These are phyloP conservation scores for Phytophthora vignae DNA, from an alignment of 352 stramenopile species.

Conservation along the genomic window DNA sequence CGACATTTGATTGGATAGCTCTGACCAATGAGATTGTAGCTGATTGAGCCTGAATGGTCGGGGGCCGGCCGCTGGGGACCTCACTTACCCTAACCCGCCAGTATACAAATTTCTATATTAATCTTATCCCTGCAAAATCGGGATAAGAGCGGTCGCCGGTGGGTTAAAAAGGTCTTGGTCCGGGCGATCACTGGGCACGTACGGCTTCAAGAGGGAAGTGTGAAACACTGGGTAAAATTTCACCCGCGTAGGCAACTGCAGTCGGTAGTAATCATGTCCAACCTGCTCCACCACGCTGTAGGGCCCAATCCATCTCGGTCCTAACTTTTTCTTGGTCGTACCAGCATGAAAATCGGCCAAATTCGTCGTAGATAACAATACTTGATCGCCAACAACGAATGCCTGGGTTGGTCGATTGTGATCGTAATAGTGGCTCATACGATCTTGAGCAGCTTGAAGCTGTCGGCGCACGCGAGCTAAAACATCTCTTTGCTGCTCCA, in stretches of 20 bases:
- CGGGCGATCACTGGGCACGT: background rate
- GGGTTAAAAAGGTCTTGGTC: slow-evolving; percentile 4
- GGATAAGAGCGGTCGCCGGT: too few relatives aligned
- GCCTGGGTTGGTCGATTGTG: background rate
- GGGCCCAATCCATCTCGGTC: slow-evolving; percentile 55
- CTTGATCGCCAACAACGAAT: background rate
- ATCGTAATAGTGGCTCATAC: background rate
- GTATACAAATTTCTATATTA: too few relatives aligned
- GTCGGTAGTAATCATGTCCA: background rate
- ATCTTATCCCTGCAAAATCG: too few relatives aligned
- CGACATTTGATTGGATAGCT: too few relatives aligned
- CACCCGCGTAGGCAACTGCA: background rate
- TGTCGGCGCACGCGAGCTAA: background rate
- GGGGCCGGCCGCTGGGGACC: too few relatives aligned
- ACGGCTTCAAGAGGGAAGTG: background rate
- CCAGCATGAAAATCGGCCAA: background rate
- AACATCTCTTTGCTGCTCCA: background rate
- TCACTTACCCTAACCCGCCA: too few relatives aligned
- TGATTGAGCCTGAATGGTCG: too few relatives aligned
- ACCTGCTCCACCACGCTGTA: background rate
- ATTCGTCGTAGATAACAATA: background rate
- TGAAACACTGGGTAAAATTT: slow-evolving; percentile 3
- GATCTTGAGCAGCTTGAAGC: background rate
- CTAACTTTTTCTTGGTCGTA: background rate
- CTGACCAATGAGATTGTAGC: too few relatives aligned